Evolutionary conservation across 331 rosid genomes (phyloP).

Genomic region (Acacia concinna): DNA sequence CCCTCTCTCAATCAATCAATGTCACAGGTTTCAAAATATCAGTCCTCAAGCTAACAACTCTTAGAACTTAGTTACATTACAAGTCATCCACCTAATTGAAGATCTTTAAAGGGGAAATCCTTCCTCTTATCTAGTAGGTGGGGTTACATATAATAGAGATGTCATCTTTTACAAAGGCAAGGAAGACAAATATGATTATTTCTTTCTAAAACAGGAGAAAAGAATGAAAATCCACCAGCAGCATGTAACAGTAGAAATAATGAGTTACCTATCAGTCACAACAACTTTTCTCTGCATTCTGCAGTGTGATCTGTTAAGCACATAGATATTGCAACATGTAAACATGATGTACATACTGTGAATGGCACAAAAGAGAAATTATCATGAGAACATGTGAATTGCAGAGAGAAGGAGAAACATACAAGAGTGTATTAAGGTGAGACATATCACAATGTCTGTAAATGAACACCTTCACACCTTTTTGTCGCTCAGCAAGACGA

Average conservation of each 20-base stretch:
- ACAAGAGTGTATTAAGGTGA: conserved; percentile 80
- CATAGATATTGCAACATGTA: conserved; percentile 22
- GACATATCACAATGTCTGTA: conserved; percentile 91
- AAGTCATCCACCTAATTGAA: too few relatives aligned
- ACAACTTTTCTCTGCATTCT: conserved; percentile 74
- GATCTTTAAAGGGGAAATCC: too few relatives aligned
- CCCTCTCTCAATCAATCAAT: neutral
- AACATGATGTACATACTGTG: conserved; percentile 19
- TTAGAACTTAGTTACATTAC: neutral
- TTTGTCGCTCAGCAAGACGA: conserved; percentile 83
- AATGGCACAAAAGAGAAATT: neutral
- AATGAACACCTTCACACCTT: conserved; percentile 63
- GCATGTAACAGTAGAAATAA: conserved; percentile 10
- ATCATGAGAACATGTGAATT: neutral
- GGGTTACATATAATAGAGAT: too few relatives aligned
- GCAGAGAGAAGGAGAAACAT: conserved; percentile 50
- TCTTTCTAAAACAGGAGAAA: neutral
- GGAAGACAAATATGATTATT: neutral
- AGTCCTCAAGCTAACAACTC: conserved; percentile 10
- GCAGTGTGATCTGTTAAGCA: conserved; percentile 69
- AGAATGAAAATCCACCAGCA: conserved; percentile 2
- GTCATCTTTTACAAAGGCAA: too few relatives aligned
- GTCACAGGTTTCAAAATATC: neutral
- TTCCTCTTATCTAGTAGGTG: too few relatives aligned
- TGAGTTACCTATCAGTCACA: conserved; percentile 82